These are phyloP conservation scores for Lenzites betulinus DNA, from an alignment of 768 basidiomycete species.

Conservation along the genomic window DNA sequence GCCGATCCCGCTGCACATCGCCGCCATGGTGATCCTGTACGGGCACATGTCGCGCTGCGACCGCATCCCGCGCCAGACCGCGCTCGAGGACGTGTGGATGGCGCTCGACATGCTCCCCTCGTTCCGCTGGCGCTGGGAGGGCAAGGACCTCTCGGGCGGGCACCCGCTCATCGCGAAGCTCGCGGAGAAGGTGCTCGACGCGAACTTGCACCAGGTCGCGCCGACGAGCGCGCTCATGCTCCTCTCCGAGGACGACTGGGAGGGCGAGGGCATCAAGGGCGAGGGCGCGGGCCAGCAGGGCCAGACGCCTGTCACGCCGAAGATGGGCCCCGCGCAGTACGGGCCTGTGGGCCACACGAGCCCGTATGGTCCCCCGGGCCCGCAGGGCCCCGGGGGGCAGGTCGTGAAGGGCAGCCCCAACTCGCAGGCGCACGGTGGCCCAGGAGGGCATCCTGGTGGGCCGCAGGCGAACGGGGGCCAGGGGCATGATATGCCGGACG, in stretches of 20 bases:
- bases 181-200: slow-evolving; percentile 77
- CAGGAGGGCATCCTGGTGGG: not conserved
- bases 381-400: not conserved
- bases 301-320: slow-evolving; percentile 33
- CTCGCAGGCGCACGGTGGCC: not conserved
- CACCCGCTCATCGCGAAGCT: slow-evolving; percentile 85
- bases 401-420: slow-evolving; percentile 10
- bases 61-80: slow-evolving; percentile 60
- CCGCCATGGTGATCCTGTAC: slow-evolving; percentile 89
- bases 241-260: slow-evolving; percentile 49
- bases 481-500: slow-evolving; percentile 53
- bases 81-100: slow-evolving; percentile 82
- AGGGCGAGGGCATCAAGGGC: slow-evolving; percentile 34
- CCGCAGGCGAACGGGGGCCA: slow-evolving; percentile 9
- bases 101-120: slow-evolving; percentile 87
- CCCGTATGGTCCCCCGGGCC: slow-evolving; percentile 32
- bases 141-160: slow-evolving; percentile 76
- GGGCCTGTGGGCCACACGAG: slow-evolving; percentile 21
- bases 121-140: slow-evolving; percentile 91
- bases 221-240: slow-evolving; percentile 40
- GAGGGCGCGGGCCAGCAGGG: slow-evolving; percentile 5
- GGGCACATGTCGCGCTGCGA: slow-evolving; percentile 83
- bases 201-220: slow-evolving; percentile 64
- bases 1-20: slow-evolving; percentile 85
- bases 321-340: slow-evolving; percentile 37